phyloP scores from a whole-genome alignment of 2,329 filamentous ascomycete genomes.

The Blastomyces parvus region DNA sequence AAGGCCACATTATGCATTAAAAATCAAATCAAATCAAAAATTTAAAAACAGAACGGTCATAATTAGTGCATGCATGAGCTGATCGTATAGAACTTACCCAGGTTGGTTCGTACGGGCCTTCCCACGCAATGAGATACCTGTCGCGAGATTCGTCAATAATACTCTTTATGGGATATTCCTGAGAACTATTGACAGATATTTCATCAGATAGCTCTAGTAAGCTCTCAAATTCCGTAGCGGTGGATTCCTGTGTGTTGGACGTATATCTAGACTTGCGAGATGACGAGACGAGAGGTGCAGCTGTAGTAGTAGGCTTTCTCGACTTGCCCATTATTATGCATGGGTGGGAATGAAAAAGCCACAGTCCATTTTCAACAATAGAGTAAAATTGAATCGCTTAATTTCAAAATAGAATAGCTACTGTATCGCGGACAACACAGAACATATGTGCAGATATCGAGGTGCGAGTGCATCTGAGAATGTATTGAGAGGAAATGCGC shows the following conservation, averaged over 20 bases:
- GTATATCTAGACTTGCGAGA: slow-evolving; percentile 2
- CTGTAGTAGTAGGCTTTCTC: neutral
- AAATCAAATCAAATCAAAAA: neutral
- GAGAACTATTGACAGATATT: slow-evolving; percentile 18
- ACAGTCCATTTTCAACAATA: slow-evolving; percentile 8
- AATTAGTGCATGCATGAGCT: neutral
- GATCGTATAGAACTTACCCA: slow-evolving; percentile 27
- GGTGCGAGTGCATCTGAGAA: neutral
- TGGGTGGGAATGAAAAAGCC: neutral
- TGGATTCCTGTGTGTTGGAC: slow-evolving; percentile 4
- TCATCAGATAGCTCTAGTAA: neutral
- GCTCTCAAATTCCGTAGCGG: neutral
- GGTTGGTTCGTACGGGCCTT: slow-evolving; percentile 28
- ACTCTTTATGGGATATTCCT: slow-evolving; percentile 29
- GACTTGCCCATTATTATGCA: slow-evolving; percentile 8
- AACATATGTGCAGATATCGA: neutral
- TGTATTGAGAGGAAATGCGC: neutral
- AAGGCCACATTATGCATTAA: too few relatives aligned
- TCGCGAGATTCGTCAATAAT: slow-evolving; percentile 29
- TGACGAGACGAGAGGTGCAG: slow-evolving; percentile 3
- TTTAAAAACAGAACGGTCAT: neutral
- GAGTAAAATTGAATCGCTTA: neutral
- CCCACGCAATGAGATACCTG: slow-evolving; percentile 33
- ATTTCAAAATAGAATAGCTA: neutral
- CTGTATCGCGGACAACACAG: neutral